A percentile compares a stretch with the other conserved stretches of the same genome.
Evolutionary conservation across 78 protist species (phyloP).

Genomic region (Corallochytrium limacisporum): DNA sequence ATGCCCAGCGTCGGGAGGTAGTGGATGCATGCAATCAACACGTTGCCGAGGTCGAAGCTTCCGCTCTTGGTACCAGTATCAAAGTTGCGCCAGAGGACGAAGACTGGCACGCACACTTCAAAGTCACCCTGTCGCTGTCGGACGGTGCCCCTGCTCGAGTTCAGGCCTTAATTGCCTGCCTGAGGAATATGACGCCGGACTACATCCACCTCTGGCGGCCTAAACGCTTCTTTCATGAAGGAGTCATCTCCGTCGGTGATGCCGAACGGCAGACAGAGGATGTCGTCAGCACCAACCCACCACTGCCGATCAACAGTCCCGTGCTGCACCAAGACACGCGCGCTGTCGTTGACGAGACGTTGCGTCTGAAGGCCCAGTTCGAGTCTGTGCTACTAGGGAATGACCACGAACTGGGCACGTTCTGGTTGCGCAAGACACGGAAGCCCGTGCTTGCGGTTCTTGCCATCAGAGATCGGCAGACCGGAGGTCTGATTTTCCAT

Average conservation of each 20-base stretch:
- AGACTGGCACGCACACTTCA: neutral
- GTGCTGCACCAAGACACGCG: neutral
- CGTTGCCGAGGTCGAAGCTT: no score
- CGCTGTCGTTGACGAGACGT: neutral
- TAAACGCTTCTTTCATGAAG: neutral
- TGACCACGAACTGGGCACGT: neutral
- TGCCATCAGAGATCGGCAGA: no score
- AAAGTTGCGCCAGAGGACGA: no score
- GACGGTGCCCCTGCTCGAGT: constrained; percentile 14
- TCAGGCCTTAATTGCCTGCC: neutral
- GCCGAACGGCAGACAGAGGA: neutral
- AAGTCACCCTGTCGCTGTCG: neutral
- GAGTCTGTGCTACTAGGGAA: neutral
- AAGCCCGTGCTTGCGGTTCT: constrained; percentile 2
- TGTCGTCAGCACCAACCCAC: neutral
- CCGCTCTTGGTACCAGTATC: no score
- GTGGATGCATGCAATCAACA: no score
- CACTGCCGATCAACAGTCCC: neutral
- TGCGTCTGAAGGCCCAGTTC: neutral
- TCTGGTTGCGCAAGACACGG: constrained; percentile 1
- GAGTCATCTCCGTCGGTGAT: neutral
- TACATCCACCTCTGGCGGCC: constrained; percentile 2
- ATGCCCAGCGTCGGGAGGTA: no score
- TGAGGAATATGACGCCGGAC: neutral
- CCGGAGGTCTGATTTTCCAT: no score